Conservation (phyloP, 2,329 filamentous ascomycete species). For the Neofusicoccum sp. region DNA sequence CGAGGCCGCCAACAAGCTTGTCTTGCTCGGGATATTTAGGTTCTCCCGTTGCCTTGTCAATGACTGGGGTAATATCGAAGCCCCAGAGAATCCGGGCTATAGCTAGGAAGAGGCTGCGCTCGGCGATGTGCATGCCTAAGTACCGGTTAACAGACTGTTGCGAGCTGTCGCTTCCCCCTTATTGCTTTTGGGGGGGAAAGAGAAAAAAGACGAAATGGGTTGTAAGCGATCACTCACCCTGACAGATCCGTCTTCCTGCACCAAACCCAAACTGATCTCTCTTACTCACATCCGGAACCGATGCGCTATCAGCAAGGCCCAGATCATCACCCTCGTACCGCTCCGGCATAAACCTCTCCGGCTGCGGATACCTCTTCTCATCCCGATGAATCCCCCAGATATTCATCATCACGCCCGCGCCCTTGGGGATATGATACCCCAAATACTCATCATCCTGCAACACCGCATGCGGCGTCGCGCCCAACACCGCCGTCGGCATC, state of each 20-base stretch:
- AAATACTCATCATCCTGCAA: conserved; percentile 30
- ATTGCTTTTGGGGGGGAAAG: not conserved
- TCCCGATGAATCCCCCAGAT: conserved; percentile 36
- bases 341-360: conserved; percentile 22
- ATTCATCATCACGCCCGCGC: conserved; percentile 34
- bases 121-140: conserved; percentile 19
- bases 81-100: conserved; percentile 19
- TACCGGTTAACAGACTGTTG: too few relatives aligned
- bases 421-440: conserved; percentile 40
- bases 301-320: conserved; percentile 32
- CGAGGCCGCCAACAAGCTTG: conserved; percentile 24
- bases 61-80: conserved; percentile 13
- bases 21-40: conserved; percentile 11
- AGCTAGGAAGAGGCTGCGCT: conserved; percentile 17
- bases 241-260: conserved; percentile 53
- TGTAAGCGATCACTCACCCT: conserved; percentile 32
- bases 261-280: conserved; percentile 53
- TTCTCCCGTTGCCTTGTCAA: not conserved
- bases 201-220: not conserved
- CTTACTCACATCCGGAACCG: conserved; percentile 36
- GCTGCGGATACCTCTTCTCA: conserved; percentile 20
- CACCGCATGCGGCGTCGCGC: conserved; percentile 28
- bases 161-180: too few relatives aligned
- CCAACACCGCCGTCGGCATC: conserved; percentile 29
- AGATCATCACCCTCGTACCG: conserved; percentile 26